Percentiles rank a stretch among this genome's conserved stretches.
Conservation (phyloP, 2,329 filamentous ascomycete species). For the Didymella pinodella region DNA sequence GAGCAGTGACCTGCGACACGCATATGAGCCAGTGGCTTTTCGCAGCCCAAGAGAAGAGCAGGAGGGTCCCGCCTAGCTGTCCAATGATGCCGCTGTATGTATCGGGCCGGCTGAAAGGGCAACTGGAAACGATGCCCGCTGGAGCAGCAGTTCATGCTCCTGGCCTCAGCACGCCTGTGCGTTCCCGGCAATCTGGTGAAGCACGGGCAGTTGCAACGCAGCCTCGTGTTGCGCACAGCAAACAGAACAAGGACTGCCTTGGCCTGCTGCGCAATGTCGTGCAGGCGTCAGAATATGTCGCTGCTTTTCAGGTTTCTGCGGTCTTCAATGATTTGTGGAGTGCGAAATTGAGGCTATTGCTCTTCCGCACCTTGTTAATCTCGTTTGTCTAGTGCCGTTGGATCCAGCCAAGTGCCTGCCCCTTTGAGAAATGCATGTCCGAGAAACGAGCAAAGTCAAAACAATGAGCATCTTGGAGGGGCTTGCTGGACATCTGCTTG, state of each 20-base stretch:
- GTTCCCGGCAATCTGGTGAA: conserved; percentile 14
- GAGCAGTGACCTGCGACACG: conserved; percentile 2
- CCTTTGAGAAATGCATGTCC: conserved; percentile 13
- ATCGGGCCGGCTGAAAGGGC: conserved; percentile 15
- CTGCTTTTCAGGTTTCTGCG: not conserved
- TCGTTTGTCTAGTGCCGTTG: conserved; percentile 26
- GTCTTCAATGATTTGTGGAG: conserved; percentile 21
- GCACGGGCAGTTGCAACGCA: conserved; percentile 19
- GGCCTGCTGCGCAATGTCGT: conserved; percentile 10
- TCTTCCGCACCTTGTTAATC: conserved; percentile 37
- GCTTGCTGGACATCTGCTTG: conserved; percentile 1
- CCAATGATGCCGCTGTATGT: conserved; percentile 5
- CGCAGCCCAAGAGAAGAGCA: not conserved
- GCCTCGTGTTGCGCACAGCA: conserved; percentile 15
- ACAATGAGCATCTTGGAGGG: conserved; percentile 3
- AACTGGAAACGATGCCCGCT: not conserved
- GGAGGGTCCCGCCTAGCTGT: not conserved
- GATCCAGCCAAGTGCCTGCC: conserved; percentile 7
- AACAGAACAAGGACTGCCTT: conserved; percentile 15
- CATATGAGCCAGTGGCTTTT: conserved; percentile 1
- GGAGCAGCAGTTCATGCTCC: conserved; percentile 11
- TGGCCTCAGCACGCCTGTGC: conserved; percentile 12
- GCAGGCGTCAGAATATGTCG: conserved; percentile 10
- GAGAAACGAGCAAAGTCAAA: conserved; percentile 19
- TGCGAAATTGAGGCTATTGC: conserved; percentile 25